A percentile compares a stretch with the other conserved stretches of the same genome.
These are phyloP conservation scores for Aspergillus fumigatiaffinis DNA, from an alignment of 2,329 filamentous ascomycete genomes.

Conservation along the genomic window DNA sequence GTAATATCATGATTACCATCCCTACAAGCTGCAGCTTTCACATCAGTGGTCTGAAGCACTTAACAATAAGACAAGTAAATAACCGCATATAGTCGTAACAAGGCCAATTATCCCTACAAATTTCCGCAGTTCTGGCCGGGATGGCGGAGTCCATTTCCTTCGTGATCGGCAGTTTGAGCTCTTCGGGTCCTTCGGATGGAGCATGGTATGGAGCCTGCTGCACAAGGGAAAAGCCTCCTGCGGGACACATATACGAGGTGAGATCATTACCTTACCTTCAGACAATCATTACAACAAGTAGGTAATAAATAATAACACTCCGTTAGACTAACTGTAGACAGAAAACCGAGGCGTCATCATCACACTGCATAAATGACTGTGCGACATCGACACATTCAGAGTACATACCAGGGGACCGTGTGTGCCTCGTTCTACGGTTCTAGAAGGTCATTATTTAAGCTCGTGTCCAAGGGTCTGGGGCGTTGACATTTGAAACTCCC, in stretches of 20 bases:
- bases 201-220: not conserved
- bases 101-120: not conserved
- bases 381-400: not conserved
- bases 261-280: not conserved
- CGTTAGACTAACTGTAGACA: not conserved
- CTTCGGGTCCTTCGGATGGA: not conserved
- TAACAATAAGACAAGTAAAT: not conserved
- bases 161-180: not conserved
- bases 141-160: not conserved
- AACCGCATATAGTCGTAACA: too few relatives aligned
- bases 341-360: too few relatives aligned
- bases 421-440: not conserved
- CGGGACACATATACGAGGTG: not conserved
- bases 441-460: not conserved
- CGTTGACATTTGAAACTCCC: not conserved
- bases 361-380: not conserved
- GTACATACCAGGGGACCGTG: not conserved
- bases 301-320: not conserved
- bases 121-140: not conserved
- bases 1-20: too few relatives aligned
- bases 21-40: too few relatives aligned
- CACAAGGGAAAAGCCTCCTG: not conserved
- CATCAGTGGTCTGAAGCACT: too few relatives aligned
- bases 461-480: not conserved
- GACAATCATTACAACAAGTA: not conserved